Base-by-base conservation (phyloP, 208 protist species). In the Trypanosomatidae sp. region DNA sequence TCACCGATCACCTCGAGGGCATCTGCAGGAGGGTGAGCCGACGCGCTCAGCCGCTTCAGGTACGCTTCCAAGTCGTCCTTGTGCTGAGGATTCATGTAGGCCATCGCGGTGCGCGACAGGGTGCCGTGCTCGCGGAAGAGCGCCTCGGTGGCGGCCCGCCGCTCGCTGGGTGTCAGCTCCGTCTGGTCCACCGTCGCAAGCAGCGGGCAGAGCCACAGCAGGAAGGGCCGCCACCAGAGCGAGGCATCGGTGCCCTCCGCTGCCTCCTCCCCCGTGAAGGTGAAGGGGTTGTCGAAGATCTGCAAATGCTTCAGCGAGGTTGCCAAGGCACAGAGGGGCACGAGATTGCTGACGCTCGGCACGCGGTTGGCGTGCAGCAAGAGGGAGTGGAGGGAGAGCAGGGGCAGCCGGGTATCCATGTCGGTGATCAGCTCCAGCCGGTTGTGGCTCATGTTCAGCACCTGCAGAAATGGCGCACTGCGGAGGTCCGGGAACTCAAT, bases 401-500 rank as follows among this genome's bases (percentile, higher is more conserved):
- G 80, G 41, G 92, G 90, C 64, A 97, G 67, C 28, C 82, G 83
- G 4, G 30, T 65, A 15, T 92, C 90, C 7, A 92, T 13, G 66
- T 95, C 90, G 13, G 66, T 44, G 33, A 95, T 44, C 30, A 76
- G 73, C 46, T 94, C 89, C n/a, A 97, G 84, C 36, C 71, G 66
- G 80, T 95, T 97, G 77, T 97, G 64, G 44, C 88, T 79, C 15
- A 95, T 66, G 74, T 92, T 76, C 30, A 97, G 80, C 66, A 82
- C 74, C 71, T 87, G 66, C 39, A 97, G 79, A 17, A 74, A n/a
- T 4, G 87, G 88, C 58, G 90, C 78, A n/a, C 74, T 75, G 58
- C 92, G 88, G 22, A 97, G 74, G 71, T 93, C 86, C 2, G 92
- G 92, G 10, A 97, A 39, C 50, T 93, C 90, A 36, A 91, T 73